Base-by-base conservation (phyloP, 805 yeast species). In the Hanseniaspora meyeri region DNA sequence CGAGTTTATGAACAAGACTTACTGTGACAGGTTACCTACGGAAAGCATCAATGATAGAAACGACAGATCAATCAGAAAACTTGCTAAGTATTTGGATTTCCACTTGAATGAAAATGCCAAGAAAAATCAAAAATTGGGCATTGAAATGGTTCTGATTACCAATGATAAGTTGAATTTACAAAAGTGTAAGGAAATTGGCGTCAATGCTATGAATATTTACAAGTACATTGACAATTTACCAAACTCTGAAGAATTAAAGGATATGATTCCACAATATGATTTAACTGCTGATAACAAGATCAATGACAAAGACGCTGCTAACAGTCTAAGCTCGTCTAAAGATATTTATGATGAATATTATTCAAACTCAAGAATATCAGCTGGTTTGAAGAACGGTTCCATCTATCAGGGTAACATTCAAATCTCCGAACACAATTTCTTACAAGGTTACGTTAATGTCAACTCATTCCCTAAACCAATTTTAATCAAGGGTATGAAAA, bases 21-120 rank as follows among this genome's bases (percentile, higher is more conserved):
- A 74, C 66, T 74, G 82, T 4, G 74, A 73, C 34, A 79, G 97
- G 64, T 54, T 64, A 34, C 73, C 73, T 40, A 78, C 79, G 51
- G 97, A 93, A 69, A 65, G 83, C 11, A 83, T 86, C 60, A 88
- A 91, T 65, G 97, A 91, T 68, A 77, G 91, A 66, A 91, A 91
- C 64, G 97, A 91, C 68, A 74, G 96, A 61, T 88, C 96, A 31
- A 89, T 93, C 49, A 77, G 97, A 67, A 76, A 75, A 57, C 79
- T 85, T 20, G 82, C 86, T 29, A 65, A 75, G 43, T 93, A 89
- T 85, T 93, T 81, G 67, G 69, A 77, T 20, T 62, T 70, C 14
- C 99, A 93, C 71, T 70, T 93, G 55, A 61, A 68, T 66, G 59
- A 61, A 1, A 57, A 64, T 1, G 34, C 11, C 29, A 46, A 46